Percentiles rank a stretch among this genome's conserved stretches.
phyloP scores from a whole-genome alignment of 805 yeast species.

The Candida sithepensis region DNA sequence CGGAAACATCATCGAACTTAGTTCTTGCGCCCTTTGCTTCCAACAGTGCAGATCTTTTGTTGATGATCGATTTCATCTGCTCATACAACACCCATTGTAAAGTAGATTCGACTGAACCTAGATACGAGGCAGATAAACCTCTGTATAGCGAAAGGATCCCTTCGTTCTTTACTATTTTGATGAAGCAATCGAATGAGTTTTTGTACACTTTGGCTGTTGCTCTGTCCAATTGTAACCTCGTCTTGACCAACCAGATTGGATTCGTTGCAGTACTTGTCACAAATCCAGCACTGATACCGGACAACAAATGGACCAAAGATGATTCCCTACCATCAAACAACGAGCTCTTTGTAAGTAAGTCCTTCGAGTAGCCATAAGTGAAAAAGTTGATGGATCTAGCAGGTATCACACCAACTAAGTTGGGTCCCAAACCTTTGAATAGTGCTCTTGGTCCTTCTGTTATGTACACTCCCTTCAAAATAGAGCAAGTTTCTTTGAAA shows the following conservation, averaged over 20 bases:
- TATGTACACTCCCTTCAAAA: conserved; percentile 62
- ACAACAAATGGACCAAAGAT: conserved; percentile 77
- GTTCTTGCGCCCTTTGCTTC: conserved; percentile 35
- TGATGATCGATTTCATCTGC: conserved; percentile 78
- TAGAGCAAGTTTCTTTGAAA: conserved; percentile 76
- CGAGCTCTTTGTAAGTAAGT: conserved; percentile 50
- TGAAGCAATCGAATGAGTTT: conserved; percentile 82
- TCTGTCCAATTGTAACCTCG: conserved; percentile 88
- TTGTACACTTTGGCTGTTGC: conserved; percentile 59
- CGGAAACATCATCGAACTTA: conserved; percentile 61
- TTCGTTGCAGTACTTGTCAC: conserved; percentile 95
- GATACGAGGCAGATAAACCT: conserved; percentile 91
- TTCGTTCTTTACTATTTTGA: conserved; percentile 65
- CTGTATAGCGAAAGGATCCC: conserved; percentile 79
- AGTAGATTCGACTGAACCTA: conserved; percentile 91
- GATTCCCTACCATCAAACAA: conserved; percentile 75
- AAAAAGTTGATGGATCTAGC: conserved; percentile 96
- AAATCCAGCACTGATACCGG: conserved; percentile 91
- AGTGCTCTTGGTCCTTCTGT: conserved; percentile 83
- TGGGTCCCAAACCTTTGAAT: conserved; percentile 95
- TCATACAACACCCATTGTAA: conserved; percentile 96
- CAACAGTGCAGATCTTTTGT: conserved; percentile 40
- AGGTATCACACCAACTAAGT: conserved; percentile 95
- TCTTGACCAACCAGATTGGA: conserved; percentile 96
- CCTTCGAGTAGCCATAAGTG: conserved; percentile 94